Evolutionary conservation across 1,284 basidiomycete species (phyloP).

Genomic region (Moesziomyces sp.): DNA sequence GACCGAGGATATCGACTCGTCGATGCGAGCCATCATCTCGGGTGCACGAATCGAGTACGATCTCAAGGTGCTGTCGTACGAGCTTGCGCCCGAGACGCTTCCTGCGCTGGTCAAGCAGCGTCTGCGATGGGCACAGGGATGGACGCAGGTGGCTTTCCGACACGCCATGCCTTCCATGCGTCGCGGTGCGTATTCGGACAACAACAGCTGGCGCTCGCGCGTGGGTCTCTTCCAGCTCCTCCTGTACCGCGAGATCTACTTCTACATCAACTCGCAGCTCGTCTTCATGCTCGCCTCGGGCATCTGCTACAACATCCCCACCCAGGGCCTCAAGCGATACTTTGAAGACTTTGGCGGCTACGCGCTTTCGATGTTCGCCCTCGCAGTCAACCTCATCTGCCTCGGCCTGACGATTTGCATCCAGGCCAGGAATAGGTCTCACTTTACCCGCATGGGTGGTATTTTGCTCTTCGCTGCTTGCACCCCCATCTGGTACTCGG

Average conservation of each 20-base stretch:
- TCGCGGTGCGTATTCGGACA: conserved; percentile 53
- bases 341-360: conserved; percentile 54
- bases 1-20: conserved; percentile 62
- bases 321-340: conserved; percentile 33
- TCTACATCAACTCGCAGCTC: conserved; percentile 57
- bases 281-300: conserved; percentile 45
- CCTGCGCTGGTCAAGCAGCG: conserved; percentile 57
- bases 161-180: conserved; percentile 52
- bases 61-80: conserved; percentile 56
- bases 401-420: conserved; percentile 46
- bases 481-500: conserved; percentile 54
- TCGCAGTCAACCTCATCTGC: conserved; percentile 53
- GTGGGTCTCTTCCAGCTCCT: conserved; percentile 57
- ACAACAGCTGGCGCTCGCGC: conserved; percentile 47
- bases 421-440: conserved; percentile 47
- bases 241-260: conserved; percentile 56
- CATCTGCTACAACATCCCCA: conserved; percentile 50
- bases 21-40: conserved; percentile 58
- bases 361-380: conserved; percentile 41
- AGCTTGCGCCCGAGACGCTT: conserved; percentile 56
- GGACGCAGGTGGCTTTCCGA: conserved; percentile 60
- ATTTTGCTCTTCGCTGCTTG: conserved; percentile 47
- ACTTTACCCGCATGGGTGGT: conserved; percentile 46
- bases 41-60: conserved; percentile 62
- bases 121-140: conserved; percentile 61